Conservation (phyloP, 306 rosid species). For the Phaseolus lunatus region DNA sequence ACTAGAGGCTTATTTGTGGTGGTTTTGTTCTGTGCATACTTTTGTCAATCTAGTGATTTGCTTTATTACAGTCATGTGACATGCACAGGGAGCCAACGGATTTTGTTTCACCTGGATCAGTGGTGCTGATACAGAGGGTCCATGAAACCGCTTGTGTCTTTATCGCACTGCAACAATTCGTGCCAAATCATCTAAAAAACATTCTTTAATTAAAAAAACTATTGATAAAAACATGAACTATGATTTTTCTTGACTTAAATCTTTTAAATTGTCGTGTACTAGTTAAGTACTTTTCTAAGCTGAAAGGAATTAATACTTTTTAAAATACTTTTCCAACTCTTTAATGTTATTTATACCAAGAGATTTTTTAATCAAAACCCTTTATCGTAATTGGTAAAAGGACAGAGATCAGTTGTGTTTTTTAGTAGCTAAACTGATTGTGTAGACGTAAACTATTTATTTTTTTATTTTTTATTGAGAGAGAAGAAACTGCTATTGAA, state of each 20-base stretch:
- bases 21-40: slow-evolving; percentile 32
- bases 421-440: too few species aligned
- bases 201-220: too few species aligned
- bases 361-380: neutral
- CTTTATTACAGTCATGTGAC: slow-evolving; percentile 2
- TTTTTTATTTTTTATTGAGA: too few species aligned
- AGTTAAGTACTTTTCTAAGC: neutral
- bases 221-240: neutral
- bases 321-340: neutral
- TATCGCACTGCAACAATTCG: neutral
- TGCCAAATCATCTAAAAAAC: too few species aligned
- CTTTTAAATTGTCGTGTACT: neutral
- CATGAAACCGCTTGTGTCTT: slow-evolving; percentile 17
- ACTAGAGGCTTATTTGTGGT: slow-evolving; percentile 54
- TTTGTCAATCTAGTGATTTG: neutral
- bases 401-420: too few species aligned
- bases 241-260: neutral
- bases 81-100: slow-evolving; percentile 34
- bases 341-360: neutral
- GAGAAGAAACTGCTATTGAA: too few species aligned
- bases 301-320: neutral
- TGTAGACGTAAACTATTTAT: too few species aligned
- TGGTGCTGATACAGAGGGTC: neutral
- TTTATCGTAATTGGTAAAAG: too few species aligned
- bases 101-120: neutral